These are phyloP conservation scores for Debaryomyces tyrocola DNA, from an alignment of 805 yeast genomes.

Conservation along the genomic window DNA sequence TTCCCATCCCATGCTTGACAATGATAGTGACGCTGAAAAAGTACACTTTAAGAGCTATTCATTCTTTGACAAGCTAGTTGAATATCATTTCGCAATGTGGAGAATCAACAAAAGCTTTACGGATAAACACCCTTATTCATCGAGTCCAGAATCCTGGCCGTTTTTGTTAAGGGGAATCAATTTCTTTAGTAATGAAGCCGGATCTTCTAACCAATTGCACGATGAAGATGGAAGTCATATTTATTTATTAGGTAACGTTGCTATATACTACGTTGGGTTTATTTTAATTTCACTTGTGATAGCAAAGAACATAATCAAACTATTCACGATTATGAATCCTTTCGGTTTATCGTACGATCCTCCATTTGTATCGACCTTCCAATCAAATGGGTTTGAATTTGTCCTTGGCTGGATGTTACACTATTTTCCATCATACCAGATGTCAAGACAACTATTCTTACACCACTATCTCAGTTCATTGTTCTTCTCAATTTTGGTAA, in stretches of 20 bases:
- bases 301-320: slow-evolving; percentile 16
- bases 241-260: slow-evolving; percentile 65
- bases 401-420: slow-evolving; percentile 60
- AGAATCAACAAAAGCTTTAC: slow-evolving; percentile 46
- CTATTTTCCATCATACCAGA: slow-evolving; percentile 53
- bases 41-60: slow-evolving; percentile 24
- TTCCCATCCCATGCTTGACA: slow-evolving; percentile 48
- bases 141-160: slow-evolving; percentile 68
- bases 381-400: slow-evolving; percentile 31
- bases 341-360: slow-evolving; percentile 18
- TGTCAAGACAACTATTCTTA: slow-evolving; percentile 39
- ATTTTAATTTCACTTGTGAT: slow-evolving; percentile 29
- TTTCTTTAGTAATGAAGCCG: slow-evolving; percentile 48
- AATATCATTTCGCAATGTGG: slow-evolving; percentile 59
- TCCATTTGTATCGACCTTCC: slow-evolving; percentile 11
- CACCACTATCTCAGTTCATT: slow-evolving; percentile 53
- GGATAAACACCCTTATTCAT: slow-evolving; percentile 49
- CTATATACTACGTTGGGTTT: slow-evolving; percentile 51
- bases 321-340: slow-evolving; percentile 31
- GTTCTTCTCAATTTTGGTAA: slow-evolving; percentile 46
- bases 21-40: slow-evolving; percentile 17
- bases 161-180: slow-evolving; percentile 56
- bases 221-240: slow-evolving; percentile 36
- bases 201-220: slow-evolving; percentile 21
- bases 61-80: slow-evolving; percentile 52